Base-by-base conservation (phyloP, 148 eudicot genomes). In the Nepenthes mirabilis region DNA sequence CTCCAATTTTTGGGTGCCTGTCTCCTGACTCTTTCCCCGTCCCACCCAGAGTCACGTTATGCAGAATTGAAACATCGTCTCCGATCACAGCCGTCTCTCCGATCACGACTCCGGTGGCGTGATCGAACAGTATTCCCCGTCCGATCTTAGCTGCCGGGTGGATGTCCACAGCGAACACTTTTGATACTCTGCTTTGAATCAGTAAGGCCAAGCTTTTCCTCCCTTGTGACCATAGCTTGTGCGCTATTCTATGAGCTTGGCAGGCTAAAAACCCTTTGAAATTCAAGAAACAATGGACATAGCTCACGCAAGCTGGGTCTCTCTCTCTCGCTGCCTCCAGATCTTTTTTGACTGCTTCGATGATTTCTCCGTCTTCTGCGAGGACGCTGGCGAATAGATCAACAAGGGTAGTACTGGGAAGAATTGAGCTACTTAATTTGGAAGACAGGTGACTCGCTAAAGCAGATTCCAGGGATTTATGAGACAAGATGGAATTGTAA, bases 41-140 rank as follows among this genome's bases (percentile, higher is more conserved):
- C 3, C 97, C 94, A 13, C 94, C 97, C 59, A 86, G 54, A 0
- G 94, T 86, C 49, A 90, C 97, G 57, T 79, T 77, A 56, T 90
- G 95, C 75, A 90, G 65, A 11, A 86, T 83, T 14, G 90, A 83
- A 53, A 86, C 94, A 70, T 86, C 74, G 34, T 90, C 55, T 9
- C 97, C 97, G 23, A 90, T 82, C 14, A 86, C 90, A 10, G 97
- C 90, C 12, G 94, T 90, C 54, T 90, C 97, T 11, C 97, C 97
- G n/a, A 90, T 64, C 36, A 90, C 97, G 11, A 90, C 58, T 1
- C 97, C 97, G 0, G 88, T 90, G 0, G 91, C 97, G 52, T 90
- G 97, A 77, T 90, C 97, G 47, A 90, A 71, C 72, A 90, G 52
- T 43, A 86, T 78, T 64, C 97, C 97, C 4, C 73, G 55, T 6